phyloP scores from a whole-genome alignment of 371 early-diverging fungal species.

The Coemansia sp. region DNA sequence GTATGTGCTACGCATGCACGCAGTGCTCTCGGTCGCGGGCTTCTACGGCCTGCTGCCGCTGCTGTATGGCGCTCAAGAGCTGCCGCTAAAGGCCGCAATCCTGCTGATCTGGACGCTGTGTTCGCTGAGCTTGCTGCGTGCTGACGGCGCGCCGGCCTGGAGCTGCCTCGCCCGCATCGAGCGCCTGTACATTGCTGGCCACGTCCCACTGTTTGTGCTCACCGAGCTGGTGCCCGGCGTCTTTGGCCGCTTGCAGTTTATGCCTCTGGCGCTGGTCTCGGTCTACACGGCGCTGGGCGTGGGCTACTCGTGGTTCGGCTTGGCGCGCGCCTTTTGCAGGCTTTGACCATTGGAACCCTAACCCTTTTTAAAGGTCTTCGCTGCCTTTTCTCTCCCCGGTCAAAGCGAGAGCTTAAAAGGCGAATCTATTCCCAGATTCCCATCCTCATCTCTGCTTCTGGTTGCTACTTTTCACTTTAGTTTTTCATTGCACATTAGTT shows the following conservation, averaged over 20 bases:
- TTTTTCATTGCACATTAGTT: background rate
- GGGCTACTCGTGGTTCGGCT: conserved; percentile 67
- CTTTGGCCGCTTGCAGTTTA: conserved; percentile 68
- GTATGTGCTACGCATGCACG: conserved; percentile 54
- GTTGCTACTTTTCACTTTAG: background rate
- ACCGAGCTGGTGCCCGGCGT: conserved; percentile 58
- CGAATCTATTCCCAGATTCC: background rate
- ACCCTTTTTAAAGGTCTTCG: background rate
- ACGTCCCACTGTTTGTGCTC: conserved; percentile 63
- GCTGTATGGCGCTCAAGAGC: conserved; percentile 72
- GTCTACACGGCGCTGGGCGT: conserved; percentile 67
- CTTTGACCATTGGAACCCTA: background rate
- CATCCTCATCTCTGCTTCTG: background rate
- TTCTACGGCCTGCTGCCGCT: conserved; percentile 83
- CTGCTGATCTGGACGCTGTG: conserved; percentile 61
- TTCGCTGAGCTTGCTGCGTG: conserved; percentile 43
- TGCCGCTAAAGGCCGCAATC: conserved; percentile 61
- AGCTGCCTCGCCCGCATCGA: conserved; percentile 55
- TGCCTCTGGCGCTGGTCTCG: conserved; percentile 82
- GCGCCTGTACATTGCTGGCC: conserved; percentile 64
- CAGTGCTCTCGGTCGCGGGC: conserved; percentile 68
- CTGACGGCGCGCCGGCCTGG: conserved; percentile 39
- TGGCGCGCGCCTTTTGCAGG: conserved; percentile 16
- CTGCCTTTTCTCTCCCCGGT: background rate
- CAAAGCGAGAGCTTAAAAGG: background rate